Evolutionary conservation across 2,329 filamentous ascomycete species (phyloP).

Genomic region (Clonostachys solani): DNA sequence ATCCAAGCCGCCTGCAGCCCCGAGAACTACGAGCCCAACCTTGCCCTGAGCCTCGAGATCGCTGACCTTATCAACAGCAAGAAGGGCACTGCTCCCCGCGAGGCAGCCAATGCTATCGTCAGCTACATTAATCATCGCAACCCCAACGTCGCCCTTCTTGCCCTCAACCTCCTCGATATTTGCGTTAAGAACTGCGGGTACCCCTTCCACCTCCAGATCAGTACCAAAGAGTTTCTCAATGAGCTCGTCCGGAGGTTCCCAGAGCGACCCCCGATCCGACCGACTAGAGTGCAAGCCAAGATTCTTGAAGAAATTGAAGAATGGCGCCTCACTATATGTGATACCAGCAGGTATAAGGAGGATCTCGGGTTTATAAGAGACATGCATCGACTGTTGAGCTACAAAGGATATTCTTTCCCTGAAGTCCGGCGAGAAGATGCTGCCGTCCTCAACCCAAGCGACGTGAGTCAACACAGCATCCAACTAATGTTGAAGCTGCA

Average conservation of each 20-base stretch:
- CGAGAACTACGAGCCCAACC: constrained; percentile 96
- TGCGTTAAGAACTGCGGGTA: constrained; percentile 99
- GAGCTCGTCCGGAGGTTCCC: constrained; percentile 95
- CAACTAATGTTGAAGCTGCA: constrained; percentile 15
- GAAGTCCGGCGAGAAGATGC: constrained; percentile 91
- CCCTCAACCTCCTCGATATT: constrained; percentile 90
- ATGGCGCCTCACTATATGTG: constrained; percentile 97
- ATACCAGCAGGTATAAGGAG: constrained; percentile 96
- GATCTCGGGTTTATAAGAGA: constrained; percentile 94
- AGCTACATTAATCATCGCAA: constrained; percentile 96
- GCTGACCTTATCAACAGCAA: constrained; percentile 95
- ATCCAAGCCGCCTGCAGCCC: constrained; percentile 96
- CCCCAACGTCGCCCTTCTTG: constrained; percentile 87
- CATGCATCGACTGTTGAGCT: constrained; percentile 93
- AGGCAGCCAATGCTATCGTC: constrained; percentile 90
- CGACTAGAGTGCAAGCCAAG: constrained; percentile 82
- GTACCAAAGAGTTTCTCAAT: constrained; percentile 98
- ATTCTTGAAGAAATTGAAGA: constrained; percentile 97
- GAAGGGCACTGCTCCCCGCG: constrained; percentile 91
- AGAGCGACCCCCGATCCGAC: constrained; percentile 82
- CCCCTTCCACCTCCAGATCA: constrained; percentile 96
- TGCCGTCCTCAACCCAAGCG: constrained; percentile 92
- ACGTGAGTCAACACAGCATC: constrained; percentile 56
- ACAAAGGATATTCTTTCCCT: constrained; percentile 96
- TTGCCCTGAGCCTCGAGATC: constrained; percentile 94